phyloP scores from a whole-genome alignment of 2,329 filamentous ascomycete species.

The Fusarium zealandicum region DNA sequence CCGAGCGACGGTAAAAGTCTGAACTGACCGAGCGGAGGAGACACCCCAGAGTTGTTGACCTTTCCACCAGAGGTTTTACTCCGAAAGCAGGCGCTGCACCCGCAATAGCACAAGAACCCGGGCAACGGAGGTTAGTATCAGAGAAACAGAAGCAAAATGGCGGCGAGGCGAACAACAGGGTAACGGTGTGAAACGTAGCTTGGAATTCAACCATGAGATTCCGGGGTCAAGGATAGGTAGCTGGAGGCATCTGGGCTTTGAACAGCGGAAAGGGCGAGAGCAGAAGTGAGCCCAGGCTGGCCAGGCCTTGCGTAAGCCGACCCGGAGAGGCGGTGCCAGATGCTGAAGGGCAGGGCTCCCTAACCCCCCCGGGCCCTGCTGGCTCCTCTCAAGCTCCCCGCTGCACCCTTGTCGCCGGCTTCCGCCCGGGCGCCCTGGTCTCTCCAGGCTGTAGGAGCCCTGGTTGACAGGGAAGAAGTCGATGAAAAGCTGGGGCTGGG shows the following conservation, averaged over 20 bases:
- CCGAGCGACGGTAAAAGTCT: constrained; percentile 6
- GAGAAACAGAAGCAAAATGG: constrained; percentile 7
- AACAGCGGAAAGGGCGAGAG: background rate
- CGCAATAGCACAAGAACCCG: constrained; percentile 8
- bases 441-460: constrained; percentile 20
- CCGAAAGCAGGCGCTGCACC: constrained; percentile 10
- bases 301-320: constrained; percentile 8
- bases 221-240: constrained; percentile 24
- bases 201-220: constrained; percentile 7
- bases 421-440: constrained; percentile 12
- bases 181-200: too few species aligned
- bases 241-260: background rate
- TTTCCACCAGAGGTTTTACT: background rate
- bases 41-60: background rate
- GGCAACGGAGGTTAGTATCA: background rate
- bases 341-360: constrained; percentile 29
- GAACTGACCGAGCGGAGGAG: constrained; percentile 13
- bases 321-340: constrained; percentile 36
- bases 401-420: constrained; percentile 17
- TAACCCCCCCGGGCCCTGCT: constrained; percentile 34
- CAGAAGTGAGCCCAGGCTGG: constrained; percentile 26
- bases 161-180: constrained; percentile 5
- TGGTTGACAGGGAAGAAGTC: constrained; percentile 12
- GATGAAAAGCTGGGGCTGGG: constrained; percentile 18
- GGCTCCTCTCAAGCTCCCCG: constrained; percentile 20